phyloP scores from a whole-genome alignment of 2,329 filamentous ascomycete genomes.

The Dactylonectria estremocensis region DNA sequence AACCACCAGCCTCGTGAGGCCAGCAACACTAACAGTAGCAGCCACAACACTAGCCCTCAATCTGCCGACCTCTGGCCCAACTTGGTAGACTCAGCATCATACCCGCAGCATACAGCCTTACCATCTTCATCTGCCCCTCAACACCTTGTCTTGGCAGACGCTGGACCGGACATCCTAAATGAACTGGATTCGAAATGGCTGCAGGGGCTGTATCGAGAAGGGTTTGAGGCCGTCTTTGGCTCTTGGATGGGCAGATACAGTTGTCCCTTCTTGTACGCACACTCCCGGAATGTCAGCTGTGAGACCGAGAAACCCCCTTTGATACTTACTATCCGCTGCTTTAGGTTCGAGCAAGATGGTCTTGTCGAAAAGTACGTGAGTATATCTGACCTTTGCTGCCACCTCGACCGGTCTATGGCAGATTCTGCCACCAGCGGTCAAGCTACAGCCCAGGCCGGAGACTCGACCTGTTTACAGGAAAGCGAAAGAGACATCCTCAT shows the following conservation, averaged over 20 bases:
- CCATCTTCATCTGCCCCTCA: slow-evolving; percentile 5
- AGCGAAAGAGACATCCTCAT: slow-evolving; percentile 42
- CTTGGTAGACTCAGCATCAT: neutral
- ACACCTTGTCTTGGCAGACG: slow-evolving; percentile 16
- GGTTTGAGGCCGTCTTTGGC: slow-evolving; percentile 59
- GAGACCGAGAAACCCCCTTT: neutral
- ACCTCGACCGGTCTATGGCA: slow-evolving; percentile 55
- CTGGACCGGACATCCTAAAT: slow-evolving; percentile 20
- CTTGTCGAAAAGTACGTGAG: slow-evolving; percentile 50
- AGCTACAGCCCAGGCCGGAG: neutral
- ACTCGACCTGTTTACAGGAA: slow-evolving; percentile 17
- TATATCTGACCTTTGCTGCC: slow-evolving; percentile 49
- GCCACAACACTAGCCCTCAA: neutral
- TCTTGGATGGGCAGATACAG: slow-evolving; percentile 60
- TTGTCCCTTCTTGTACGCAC: slow-evolving; percentile 58
- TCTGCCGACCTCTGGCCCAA: neutral
- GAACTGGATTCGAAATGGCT: slow-evolving; percentile 44
- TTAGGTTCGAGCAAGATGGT: slow-evolving; percentile 45
- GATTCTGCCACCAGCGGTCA: slow-evolving; percentile 38
- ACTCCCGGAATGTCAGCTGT: neutral
- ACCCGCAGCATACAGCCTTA: slow-evolving; percentile 1
- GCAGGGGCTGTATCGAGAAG: slow-evolving; percentile 51
- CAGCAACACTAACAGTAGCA: neutral
- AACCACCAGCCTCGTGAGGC: neutral
- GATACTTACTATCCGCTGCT: slow-evolving; percentile 11